A percentile compares a stretch with the other conserved stretches of the same genome.
Evolutionary conservation across 306 rosid genomes (phyloP).

Genomic region (Neltuma alba): DNA sequence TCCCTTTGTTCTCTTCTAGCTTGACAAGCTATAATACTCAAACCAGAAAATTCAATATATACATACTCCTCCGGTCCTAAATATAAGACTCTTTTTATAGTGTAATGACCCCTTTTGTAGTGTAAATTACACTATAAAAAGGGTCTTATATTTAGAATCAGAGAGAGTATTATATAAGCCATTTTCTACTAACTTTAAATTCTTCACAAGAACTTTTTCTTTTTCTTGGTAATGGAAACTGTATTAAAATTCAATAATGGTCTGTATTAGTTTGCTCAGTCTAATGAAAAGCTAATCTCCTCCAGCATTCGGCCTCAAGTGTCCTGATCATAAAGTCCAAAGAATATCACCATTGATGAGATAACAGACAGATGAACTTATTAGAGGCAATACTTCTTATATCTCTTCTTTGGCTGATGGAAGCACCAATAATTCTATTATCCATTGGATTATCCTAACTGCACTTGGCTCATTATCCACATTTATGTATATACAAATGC

Average conservation of each 20-base stretch:
- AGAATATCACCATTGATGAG: not conserved
- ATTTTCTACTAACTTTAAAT: conserved; percentile 21
- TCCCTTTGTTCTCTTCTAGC: not conserved
- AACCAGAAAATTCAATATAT: not conserved
- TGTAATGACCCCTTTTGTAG: too few species aligned
- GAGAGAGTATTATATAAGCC: too few species aligned
- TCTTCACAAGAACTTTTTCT: not conserved
- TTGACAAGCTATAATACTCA: not conserved
- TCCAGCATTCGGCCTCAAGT: not conserved
- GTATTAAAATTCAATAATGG: too few species aligned
- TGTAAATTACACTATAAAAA: too few species aligned
- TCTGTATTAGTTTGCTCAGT: not conserved
- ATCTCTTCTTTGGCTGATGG: conserved; percentile 7
- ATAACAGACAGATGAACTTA: not conserved
- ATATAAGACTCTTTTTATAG: too few species aligned
- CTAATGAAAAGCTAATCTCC: not conserved
- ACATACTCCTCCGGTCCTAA: too few species aligned
- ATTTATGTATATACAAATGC: conserved; percentile 7
- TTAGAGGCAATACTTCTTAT: not conserved
- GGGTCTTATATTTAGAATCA: too few species aligned
- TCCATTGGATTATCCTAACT: conserved; percentile 24
- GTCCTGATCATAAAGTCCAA: not conserved
- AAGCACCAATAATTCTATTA: conserved; percentile 11
- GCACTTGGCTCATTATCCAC: not conserved
- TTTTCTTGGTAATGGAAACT: not conserved